Evolutionary conservation across 2,329 filamentous ascomycete genomes (phyloP).

Genomic region (Corinectria fuckeliana): DNA sequence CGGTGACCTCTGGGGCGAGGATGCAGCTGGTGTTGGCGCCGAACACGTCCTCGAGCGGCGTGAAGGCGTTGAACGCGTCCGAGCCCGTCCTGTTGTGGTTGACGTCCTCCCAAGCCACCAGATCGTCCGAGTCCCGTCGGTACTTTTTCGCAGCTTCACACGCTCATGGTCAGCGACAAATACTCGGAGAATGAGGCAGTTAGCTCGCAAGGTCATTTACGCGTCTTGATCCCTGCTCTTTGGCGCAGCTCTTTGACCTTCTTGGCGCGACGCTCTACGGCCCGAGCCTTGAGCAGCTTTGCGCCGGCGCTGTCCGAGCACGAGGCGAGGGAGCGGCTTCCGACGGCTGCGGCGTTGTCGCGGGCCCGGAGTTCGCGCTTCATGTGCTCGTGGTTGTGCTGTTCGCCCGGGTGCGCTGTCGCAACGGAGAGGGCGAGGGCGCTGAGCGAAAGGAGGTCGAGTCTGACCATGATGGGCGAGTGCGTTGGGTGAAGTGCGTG

Average conservation of each 20-base stretch:
- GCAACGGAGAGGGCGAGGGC: constrained; percentile 4
- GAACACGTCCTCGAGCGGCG: constrained; percentile 7
- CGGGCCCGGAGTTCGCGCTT: constrained; percentile 15
- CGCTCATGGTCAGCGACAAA: too few relatives aligned
- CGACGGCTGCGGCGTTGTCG: constrained; percentile 15
- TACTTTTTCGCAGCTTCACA: constrained; percentile 15
- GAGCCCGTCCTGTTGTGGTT: constrained; percentile 19
- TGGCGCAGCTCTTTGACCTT: constrained; percentile 13
- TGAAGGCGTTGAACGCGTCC: constrained; percentile 11
- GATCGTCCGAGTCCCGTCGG: constrained; percentile 18
- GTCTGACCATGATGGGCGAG: neutral
- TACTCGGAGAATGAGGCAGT: neutral
- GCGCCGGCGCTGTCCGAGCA: constrained; percentile 2
- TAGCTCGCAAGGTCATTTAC: neutral
- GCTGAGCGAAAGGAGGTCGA: neutral
- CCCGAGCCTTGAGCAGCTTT: constrained; percentile 2
- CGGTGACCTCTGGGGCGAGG: constrained; percentile 15
- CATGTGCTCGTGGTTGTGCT: constrained; percentile 13
- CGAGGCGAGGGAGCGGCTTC: constrained; percentile 6
- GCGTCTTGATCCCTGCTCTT: constrained; percentile 8
- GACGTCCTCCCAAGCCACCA: constrained; percentile 14
- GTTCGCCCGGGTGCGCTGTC: constrained; percentile 10
- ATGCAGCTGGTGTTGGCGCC: constrained; percentile 20
- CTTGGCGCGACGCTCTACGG: constrained; percentile 10
- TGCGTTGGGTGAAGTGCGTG: neutral